Evolutionary conservation across 2,329 filamentous ascomycete genomes (phyloP).

Genomic region (Scortechinia acanthostroma): DNA sequence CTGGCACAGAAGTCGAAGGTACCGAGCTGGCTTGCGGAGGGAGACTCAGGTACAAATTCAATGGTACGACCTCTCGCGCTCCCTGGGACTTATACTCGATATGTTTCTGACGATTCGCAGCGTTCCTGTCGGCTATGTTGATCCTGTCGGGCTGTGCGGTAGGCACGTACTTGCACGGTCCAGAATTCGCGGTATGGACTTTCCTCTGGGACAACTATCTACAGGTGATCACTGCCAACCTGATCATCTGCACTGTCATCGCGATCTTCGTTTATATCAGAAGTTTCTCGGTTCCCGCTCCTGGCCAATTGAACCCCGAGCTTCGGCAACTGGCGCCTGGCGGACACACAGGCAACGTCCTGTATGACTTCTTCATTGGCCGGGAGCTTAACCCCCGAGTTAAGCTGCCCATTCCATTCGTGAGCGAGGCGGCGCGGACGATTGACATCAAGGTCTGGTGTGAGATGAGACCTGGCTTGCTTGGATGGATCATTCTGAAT

Average conservation of each 20-base stretch:
- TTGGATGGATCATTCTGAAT: conserved; percentile 83
- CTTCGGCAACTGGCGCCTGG: conserved; percentile 75
- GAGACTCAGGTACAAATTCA: conserved; percentile 75
- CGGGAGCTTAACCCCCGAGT: conserved; percentile 88
- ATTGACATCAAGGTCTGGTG: conserved; percentile 86
- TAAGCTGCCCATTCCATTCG: conserved; percentile 52
- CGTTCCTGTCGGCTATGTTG: conserved; percentile 68
- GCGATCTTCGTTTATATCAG: conserved; percentile 74
- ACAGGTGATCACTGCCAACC: conserved; percentile 76
- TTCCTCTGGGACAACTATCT: conserved; percentile 89
- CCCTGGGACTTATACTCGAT: neutral
- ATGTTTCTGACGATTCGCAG: conserved; percentile 28
- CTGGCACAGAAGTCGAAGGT: conserved; percentile 66
- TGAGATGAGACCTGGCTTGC: conserved; percentile 84
- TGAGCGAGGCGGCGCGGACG: conserved; percentile 46
- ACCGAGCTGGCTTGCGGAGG: conserved; percentile 65
- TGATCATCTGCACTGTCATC: conserved; percentile 67
- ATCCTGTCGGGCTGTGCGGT: conserved; percentile 66
- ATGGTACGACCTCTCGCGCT: conserved; percentile 38
- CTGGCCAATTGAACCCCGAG: conserved; percentile 43
- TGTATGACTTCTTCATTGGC: conserved; percentile 96
- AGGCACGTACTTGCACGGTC: conserved; percentile 71
- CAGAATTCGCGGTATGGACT: conserved; percentile 81
- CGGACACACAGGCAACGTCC: conserved; percentile 73
- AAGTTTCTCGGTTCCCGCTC: conserved; percentile 76